phyloP scores from a whole-genome alignment of 202 grass and related monocot genomes.

The Brachypodium distachyon region DNA sequence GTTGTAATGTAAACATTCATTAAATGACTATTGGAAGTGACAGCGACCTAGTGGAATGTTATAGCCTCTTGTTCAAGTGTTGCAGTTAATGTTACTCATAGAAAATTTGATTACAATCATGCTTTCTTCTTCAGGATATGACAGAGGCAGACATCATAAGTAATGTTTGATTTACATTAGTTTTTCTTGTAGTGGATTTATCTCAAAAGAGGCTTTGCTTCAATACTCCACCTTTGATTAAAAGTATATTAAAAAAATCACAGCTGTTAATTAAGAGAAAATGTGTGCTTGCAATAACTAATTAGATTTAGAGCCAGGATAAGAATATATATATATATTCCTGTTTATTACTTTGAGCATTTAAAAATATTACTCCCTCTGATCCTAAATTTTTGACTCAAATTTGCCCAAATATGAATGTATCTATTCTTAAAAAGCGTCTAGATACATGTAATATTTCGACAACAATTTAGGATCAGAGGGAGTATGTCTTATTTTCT shows the following conservation, averaged over 20 bases:
- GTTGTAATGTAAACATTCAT: neutral
- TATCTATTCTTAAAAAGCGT: too few species aligned
- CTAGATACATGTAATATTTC: too few species aligned
- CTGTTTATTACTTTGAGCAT: neutral
- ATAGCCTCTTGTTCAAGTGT: neutral
- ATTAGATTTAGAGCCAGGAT: neutral
- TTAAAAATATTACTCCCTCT: neutral
- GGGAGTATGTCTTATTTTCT: neutral
- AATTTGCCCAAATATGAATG: too few species aligned
- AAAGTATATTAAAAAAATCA: neutral
- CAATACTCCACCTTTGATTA: neutral
- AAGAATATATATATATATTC: neutral
- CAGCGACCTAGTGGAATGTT: neutral
- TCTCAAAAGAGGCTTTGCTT: neutral
- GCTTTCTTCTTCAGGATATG: neutral
- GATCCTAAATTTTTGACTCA: too few species aligned
- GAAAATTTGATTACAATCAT: neutral
- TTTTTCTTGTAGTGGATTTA: neutral
- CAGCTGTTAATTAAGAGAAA: neutral
- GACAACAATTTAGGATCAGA: too few species aligned
- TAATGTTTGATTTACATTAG: neutral
- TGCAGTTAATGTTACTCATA: neutral
- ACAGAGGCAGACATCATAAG: neutral
- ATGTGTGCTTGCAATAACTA: neutral
- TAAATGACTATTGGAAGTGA: slow-evolving; percentile 13